Evolutionary conservation across 2,329 filamentous ascomycete genomes (phyloP).

Genomic region (Gliomastix tumulicola): DNA sequence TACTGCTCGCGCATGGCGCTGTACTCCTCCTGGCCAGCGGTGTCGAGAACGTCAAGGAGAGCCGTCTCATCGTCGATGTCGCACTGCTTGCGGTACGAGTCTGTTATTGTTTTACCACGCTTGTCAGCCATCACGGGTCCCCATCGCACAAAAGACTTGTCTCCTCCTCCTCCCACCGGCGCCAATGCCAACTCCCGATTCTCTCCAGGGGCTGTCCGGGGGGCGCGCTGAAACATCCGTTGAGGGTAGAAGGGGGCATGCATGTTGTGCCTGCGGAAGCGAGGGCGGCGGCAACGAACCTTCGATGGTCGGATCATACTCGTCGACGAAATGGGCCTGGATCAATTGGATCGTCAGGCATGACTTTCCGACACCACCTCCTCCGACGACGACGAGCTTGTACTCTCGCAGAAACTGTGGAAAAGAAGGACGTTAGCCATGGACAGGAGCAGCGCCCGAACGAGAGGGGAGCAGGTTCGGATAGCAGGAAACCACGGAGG

Average conservation of each 20-base stretch:
- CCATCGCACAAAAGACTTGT: no score
- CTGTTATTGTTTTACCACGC: no score
- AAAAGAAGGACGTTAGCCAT: not conserved
- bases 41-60: slow-evolving; percentile 95
- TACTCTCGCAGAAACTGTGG: slow-evolving; percentile 79
- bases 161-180: no score
- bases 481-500: no score
- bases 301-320: slow-evolving; percentile 99
- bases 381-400: slow-evolving; percentile 94
- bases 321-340: slow-evolving; percentile 96
- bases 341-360: slow-evolving; percentile 97
- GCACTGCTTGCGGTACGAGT: slow-evolving; percentile 99
- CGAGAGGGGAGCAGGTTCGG: no score
- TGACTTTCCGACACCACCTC: slow-evolving; percentile 97
- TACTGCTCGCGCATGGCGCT: slow-evolving; percentile 99
- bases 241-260: no score
- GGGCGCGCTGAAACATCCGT: no score
- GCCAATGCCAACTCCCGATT: no score
- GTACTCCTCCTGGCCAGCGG: slow-evolving; percentile 97
- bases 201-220: no score
- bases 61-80: slow-evolving; percentile 98
- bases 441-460: not conserved
- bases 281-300: slow-evolving; percentile 45
- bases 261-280: no score
- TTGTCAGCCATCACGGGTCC: no score